Base-by-base conservation (phyloP, 2,329 filamentous ascomycete genomes). In the Nothopassalora personata region DNA sequence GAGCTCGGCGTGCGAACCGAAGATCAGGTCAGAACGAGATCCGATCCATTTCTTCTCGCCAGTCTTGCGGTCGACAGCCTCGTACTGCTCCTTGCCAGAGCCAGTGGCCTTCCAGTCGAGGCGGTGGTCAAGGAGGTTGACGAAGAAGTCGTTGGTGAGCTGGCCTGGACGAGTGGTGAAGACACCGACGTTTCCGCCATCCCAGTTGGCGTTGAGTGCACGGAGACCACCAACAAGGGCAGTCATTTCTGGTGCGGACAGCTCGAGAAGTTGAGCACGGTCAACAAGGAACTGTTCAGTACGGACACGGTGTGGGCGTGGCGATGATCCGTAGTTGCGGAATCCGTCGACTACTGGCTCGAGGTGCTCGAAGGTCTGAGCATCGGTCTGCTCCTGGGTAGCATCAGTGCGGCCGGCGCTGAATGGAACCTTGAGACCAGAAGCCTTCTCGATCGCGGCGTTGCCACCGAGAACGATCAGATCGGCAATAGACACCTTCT, bases 71-170 rank as follows among this genome's bases (percentile, higher is more conserved):
- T 90, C 86, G 13, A 75, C 68, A 36, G 86, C 88, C 61, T 85
- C 81, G 73, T 82, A 91, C 53, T 80, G 57, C 67, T 90, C 87
- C 34, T 75, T 71, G 56, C 74, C 75, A 15, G 49, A 28, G 58
- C 77, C 76, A 43, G 75, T 75, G 0, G 81, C 68, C 76, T 84
- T 84, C 89, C 89, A 91, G 23, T 75, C 78, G 6, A 82, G 88
- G 73, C 75, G 77, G 68, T 81, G 83, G 69, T 90, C 87, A 27
- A 92, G 82, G 1, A 92, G 79, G 77, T 91, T 91, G 74, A 89
- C 82, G 70, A 92, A 92, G 81, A 90, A 92, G 76, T 91, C 89
- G 74, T 89, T 91, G 70, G 85, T 89, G 67, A 92, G 79, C 66
- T 83, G 75, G 46, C 89, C 89, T 0, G 87, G 86, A 7, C 78